Base-by-base conservation (phyloP, 2,329 filamentous ascomycete genomes). In the Epichloe gansuensis region DNA sequence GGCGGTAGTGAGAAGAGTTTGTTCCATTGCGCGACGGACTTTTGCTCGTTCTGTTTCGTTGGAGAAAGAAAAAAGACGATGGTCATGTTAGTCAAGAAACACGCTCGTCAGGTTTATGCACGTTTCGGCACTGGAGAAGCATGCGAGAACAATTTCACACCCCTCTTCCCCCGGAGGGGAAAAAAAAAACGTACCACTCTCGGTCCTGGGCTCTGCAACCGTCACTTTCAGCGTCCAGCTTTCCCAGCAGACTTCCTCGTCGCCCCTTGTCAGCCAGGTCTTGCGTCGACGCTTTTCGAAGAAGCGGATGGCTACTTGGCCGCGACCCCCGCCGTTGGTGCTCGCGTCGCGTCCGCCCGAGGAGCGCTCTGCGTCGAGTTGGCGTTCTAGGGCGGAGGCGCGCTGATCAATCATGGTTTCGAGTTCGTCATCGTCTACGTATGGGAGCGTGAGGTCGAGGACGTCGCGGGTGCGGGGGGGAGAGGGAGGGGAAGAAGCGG, bases 221-320 rank as follows among this genome's bases (percentile, higher is more conserved):
- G 89, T 94, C 49, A 97, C 87, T 68, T 94, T 88, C 58, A 98
- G 72, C 44, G 87, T 89, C 93, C 93, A 98, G 63, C 82, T 83
- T 74, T 97, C 93, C 93, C 93, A 98, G 67, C 89, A 95, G 17
- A 96, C 82, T 67, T 96, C 90, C 66, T 97, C 90, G 58, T 96
- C 91, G 25, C 81, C 85, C 61, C 68, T 78, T 71, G 89, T 85
- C 68, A 87, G 84, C 66, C 87, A 90, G 2, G 81, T 78, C 74
- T 90, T 93, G 60, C 85, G 80, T 54, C 90, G 78, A 65, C 84
- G 86, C 76, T 91, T 93, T 72, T 98, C 91, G 60, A 94, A 94
- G 72, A 97, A 97, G 71, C 95, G 87, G 36, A 97, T 86, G 2
- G 82, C 82, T 56, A 95, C 80, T 65, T 89, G 82, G 34, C 87